A percentile compares a stretch with the other conserved stretches of the same genome.
phyloP scores from a whole-genome alignment of 176 grass and related monocot genomes.

The Coix lacrymajobi region DNA sequence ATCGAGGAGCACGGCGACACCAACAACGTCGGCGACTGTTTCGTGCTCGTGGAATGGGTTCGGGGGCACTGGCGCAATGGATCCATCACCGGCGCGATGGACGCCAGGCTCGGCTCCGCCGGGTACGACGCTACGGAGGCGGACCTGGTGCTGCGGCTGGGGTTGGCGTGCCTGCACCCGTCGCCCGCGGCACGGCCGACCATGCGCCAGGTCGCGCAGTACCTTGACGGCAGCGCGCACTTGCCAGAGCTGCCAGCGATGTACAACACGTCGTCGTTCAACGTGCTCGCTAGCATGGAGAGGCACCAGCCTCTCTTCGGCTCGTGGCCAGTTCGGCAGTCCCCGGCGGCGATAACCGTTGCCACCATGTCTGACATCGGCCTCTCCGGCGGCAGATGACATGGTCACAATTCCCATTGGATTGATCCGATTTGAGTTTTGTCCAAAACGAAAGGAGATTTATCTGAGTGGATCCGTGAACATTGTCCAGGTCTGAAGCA shows the following conservation, averaged over 20 bases:
- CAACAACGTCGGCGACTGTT: not conserved
- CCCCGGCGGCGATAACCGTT: not conserved
- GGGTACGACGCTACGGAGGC: constrained; percentile 32
- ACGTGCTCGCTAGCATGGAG: constrained; percentile 15
- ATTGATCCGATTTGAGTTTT: not conserved
- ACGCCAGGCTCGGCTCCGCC: constrained; percentile 21
- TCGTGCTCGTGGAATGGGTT: constrained; percentile 41
- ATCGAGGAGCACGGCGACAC: not conserved
- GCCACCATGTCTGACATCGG: constrained; percentile 27
- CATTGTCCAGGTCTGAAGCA: not conserved
- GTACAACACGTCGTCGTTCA: constrained; percentile 12
- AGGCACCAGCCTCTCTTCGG: not conserved
- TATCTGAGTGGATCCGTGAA: not conserved
- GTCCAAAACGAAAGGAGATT: not conserved
- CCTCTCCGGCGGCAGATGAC: constrained; percentile 31
- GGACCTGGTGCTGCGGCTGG: constrained; percentile 16
- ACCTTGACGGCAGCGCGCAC: constrained; percentile 18
- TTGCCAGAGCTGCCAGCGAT: constrained; percentile 21
- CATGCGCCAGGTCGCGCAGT: constrained; percentile 36
- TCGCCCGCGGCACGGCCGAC: constrained; percentile 22
- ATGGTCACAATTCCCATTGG: not conserved
- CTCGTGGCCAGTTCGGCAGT: constrained; percentile 8
- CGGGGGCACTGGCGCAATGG: constrained; percentile 32
- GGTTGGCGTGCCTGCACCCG: constrained; percentile 38
- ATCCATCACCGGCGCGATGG: constrained; percentile 34